Base-by-base conservation (phyloP, 1,284 basidiomycete species). In the Mycosarcoma maydis region DNA sequence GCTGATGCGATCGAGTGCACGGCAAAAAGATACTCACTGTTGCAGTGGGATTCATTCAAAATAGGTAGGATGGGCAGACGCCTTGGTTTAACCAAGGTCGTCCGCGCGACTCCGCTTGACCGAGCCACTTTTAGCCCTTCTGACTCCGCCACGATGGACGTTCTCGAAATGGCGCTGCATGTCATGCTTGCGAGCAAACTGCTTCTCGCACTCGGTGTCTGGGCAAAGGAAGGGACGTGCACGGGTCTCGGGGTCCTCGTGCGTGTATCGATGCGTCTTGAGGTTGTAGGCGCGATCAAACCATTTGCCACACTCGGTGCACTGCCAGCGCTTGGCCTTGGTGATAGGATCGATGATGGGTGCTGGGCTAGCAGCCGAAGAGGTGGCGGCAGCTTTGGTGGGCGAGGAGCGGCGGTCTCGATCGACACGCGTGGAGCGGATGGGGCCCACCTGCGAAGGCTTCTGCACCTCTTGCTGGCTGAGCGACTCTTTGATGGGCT, bases 281-380 rank as follows among this genome's bases (percentile, higher is more conserved):
- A 76, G 59, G 57, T 77, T 77, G 73, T 67, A 77, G 9, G 67
- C 67, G 39, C 75, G 75, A 38, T 77, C 72, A 41, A 77, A 77
- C 22, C 20, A 43, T 62, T 77, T 77, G 51, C 64, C 46, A 42
- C 75, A 77, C 13, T 64, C 60, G 26, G 46, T 9, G 58, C 75
- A 77, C 43, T 62, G 50, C 69, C 73, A 77, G 38, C 61, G 62
- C 70, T 73, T 73, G 47, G 54, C 45, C 32, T 67, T 54, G 54
- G 52, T 51, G 37, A 54, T 37, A 0, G 60, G 67, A 50, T 59
- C 48, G 37, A 57, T 33, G 55, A 51, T 24, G 48, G 66, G 65
- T 3, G 53, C 58, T 0, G 58, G 65, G 46, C 56, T 67, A 13
- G 36, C 34, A 22, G 55, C 58, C 24, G 51, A 32, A 9, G 30